phyloP scores from a whole-genome alignment of 495 filamentous ascomycete genomes.

The Penicillium coprophilum region DNA sequence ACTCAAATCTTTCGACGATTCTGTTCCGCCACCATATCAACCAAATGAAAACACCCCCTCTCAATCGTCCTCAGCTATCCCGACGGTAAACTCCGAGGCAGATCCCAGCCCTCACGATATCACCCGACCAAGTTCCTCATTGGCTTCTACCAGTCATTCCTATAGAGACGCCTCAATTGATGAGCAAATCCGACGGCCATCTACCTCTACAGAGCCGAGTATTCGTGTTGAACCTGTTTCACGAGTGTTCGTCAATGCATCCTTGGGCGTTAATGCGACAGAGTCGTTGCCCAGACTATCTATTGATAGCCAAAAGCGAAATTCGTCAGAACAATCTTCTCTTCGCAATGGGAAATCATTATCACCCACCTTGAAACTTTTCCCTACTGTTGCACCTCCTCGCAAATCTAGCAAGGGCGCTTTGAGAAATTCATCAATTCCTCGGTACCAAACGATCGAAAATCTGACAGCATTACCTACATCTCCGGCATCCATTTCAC shows the following conservation, averaged over 20 bases:
- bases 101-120: not conserved
- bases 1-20: slow-evolving; percentile 29
- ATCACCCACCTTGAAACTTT: slow-evolving; percentile 37
- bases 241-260: not conserved
- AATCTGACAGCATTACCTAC: slow-evolving; percentile 15
- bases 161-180: slow-evolving; percentile 9
- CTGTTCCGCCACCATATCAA: slow-evolving; percentile 34
- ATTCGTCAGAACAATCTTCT: slow-evolving; percentile 7
- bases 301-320: slow-evolving; percentile 9
- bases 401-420: slow-evolving; percentile 35
- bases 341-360: slow-evolving; percentile 20
- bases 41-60: slow-evolving; percentile 11
- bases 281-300: slow-evolving; percentile 1
- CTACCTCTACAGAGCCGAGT: slow-evolving; percentile 15
- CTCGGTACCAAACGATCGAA: slow-evolving; percentile 21
- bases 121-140: slow-evolving; percentile 6
- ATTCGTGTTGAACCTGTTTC: not conserved
- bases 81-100: slow-evolving; percentile 6
- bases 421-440: slow-evolving; percentile 27
- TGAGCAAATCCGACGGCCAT: slow-evolving; percentile 9
- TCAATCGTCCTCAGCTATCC: slow-evolving; percentile 11
- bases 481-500: not conserved
- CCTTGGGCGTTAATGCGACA: not conserved
- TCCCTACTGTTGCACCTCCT: slow-evolving; percentile 39
- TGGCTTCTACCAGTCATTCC: slow-evolving; percentile 12